Percentiles rank a stretch among this genome's conserved stretches.
These are phyloP conservation scores for Eimeria sp. DNA, from an alignment of 169 alveolate species.

Conservation along the genomic window DNA sequence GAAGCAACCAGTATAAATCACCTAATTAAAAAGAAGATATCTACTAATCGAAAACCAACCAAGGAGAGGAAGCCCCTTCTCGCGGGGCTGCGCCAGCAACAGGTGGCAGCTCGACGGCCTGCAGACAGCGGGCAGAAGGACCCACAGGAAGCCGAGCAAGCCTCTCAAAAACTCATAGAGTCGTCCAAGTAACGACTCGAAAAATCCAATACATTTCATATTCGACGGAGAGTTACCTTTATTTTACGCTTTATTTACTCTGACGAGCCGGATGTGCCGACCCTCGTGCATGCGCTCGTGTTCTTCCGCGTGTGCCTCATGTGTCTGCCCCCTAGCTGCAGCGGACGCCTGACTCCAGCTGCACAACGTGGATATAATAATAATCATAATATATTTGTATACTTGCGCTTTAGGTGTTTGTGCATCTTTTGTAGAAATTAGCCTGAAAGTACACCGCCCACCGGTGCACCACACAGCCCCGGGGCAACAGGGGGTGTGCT, in stretches of 20 bases:
- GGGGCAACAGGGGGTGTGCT: conserved; percentile 20
- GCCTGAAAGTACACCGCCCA: not conserved
- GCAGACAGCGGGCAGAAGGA: conserved; percentile 32
- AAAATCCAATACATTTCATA: not conserved
- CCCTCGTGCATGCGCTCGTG: conserved; percentile 54
- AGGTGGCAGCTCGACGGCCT: conserved; percentile 53
- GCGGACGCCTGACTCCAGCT: conserved; percentile 19
- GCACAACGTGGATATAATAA: not conserved
- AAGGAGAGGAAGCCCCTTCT: not conserved
- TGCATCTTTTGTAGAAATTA: not conserved
- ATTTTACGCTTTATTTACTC: not conserved
- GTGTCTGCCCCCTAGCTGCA: not conserved
- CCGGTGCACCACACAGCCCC: conserved; percentile 61
- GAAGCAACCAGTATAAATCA: not conserved
- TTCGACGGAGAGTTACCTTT: not conserved
- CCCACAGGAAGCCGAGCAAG: not conserved
- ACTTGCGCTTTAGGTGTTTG: not conserved
- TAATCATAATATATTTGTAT: not conserved
- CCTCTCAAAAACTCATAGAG: not conserved
- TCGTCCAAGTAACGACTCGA: not conserved
- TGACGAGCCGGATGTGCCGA: not conserved
- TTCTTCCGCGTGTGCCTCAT: conserved; percentile 32
- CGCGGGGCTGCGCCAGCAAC: conserved; percentile 37
- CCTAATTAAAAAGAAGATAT: not conserved
- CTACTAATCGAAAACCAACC: not conserved